These are phyloP conservation scores for Colletotrichum limetticola DNA, from an alignment of 2,329 filamentous ascomycete genomes.

Conservation along the genomic window DNA sequence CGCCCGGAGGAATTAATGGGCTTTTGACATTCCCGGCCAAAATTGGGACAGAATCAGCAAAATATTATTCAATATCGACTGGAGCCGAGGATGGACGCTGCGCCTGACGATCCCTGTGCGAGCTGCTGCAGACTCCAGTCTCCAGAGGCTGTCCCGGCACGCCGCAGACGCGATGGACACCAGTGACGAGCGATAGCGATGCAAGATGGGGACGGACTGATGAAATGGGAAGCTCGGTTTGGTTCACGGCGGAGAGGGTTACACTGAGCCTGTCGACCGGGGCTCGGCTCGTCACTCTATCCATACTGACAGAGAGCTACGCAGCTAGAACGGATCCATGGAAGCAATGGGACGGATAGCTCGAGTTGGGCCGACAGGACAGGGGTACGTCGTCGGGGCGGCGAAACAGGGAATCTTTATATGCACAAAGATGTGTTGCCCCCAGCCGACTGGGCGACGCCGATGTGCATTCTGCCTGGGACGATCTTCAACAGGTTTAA, in stretches of 20 bases:
- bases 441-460: conserved; percentile 21
- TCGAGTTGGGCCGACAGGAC: conserved; percentile 30
- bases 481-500: conserved; percentile 36
- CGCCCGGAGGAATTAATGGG: conserved; percentile 4
- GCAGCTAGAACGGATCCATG: conserved; percentile 15
- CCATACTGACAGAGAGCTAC: background rate
- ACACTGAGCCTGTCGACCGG: conserved; percentile 21
- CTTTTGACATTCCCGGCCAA: conserved; percentile 15
- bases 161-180: conserved; percentile 5
- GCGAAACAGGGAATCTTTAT: conserved; percentile 35
- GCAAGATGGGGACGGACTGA: conserved; percentile 26
- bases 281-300: conserved; percentile 16
- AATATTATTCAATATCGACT: conserved; percentile 1
- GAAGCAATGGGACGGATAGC: conserved; percentile 22
- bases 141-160: background rate
- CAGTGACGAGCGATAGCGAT: conserved; percentile 12
- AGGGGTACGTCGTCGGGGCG: conserved; percentile 25
- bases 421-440: conserved; percentile 33
- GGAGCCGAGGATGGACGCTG: conserved; percentile 19
- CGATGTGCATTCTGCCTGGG: conserved; percentile 28
- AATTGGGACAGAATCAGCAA: background rate
- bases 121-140: conserved; percentile 3
- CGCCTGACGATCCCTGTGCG: conserved; percentile 15
- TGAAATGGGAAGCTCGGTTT: conserved; percentile 24
- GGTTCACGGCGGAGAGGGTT: conserved; percentile 2